phyloP scores from a whole-genome alignment of 495 filamentous ascomycete species.

The Parathielavia appendiculata region DNA sequence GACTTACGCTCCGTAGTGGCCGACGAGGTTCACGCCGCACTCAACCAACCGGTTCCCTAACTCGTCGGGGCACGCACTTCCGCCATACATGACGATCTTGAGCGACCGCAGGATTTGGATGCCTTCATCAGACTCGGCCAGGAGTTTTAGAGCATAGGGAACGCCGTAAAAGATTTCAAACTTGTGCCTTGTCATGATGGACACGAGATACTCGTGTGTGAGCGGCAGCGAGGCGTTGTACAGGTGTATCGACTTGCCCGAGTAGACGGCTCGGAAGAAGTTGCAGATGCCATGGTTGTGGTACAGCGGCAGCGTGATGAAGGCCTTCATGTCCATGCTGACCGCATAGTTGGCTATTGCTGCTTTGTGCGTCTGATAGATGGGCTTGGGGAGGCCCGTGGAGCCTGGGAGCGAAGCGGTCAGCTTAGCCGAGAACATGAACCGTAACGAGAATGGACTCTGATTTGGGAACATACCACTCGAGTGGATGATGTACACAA shows the following conservation, averaged over 20 bases:
- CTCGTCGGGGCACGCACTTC: background rate
- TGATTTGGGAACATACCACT: background rate
- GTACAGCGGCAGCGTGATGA: slow-evolving; percentile 7
- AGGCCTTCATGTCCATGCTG: background rate
- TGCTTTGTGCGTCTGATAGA: background rate
- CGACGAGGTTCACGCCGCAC: background rate
- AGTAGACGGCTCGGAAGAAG: slow-evolving; percentile 2
- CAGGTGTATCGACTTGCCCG: slow-evolving; percentile 4
- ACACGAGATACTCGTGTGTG: background rate
- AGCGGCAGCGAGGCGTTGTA: slow-evolving; percentile 4
- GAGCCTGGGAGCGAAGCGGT: background rate
- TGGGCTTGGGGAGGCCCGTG: slow-evolving; percentile 4
- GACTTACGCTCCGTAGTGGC: slow-evolving; percentile 1
- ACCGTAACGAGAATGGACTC: background rate
- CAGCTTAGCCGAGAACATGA: background rate
- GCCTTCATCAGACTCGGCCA: background rate
- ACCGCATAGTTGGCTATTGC: background rate
- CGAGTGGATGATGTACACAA: slow-evolving; percentile 1
- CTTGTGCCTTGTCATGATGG: background rate
- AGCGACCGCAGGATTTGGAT: background rate
- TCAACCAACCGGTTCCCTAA: background rate
- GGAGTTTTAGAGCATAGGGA: background rate
- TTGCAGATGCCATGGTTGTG: slow-evolving; percentile 3
- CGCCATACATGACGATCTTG: slow-evolving; percentile 1
- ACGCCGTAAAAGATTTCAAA: background rate